These are phyloP conservation scores for Camellia japonica DNA, from an alignment of 148 eudicot genomes.

Conservation along the genomic window DNA sequence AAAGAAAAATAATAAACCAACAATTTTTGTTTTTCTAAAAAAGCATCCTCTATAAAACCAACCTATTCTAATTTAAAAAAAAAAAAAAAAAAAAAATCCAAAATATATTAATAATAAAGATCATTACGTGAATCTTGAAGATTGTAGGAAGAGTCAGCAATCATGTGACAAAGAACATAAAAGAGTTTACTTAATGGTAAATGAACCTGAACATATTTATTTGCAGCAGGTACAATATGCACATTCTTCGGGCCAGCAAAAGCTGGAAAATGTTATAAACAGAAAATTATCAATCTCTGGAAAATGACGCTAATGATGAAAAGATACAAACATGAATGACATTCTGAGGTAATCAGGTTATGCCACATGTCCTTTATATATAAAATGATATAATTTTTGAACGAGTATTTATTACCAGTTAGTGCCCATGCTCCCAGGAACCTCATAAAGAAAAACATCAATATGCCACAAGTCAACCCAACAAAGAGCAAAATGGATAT, in stretches of 20 bases:
- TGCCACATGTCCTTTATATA: too few species aligned
- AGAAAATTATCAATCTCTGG: constrained; percentile 8
- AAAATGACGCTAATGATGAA: background rate
- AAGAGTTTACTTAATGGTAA: background rate
- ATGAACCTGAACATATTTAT: constrained; percentile 71
- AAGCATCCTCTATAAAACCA: too few species aligned
- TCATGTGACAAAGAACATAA: background rate
- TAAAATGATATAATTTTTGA: too few species aligned
- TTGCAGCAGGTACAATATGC: constrained; percentile 67
- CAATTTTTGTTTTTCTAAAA: too few species aligned
- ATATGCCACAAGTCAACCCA: constrained; percentile 63
- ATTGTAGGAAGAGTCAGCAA: background rate
- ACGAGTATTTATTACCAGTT: constrained; percentile 46
- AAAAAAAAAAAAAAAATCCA: too few species aligned
- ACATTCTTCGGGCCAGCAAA: constrained; percentile 64
- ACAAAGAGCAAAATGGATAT: constrained; percentile 68
- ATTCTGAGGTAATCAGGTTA: too few species aligned
- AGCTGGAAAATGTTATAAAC: constrained; percentile 36
- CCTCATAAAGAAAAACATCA: constrained; percentile 68
- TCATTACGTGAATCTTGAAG: too few species aligned
- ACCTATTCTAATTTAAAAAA: too few species aligned
- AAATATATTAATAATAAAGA: background rate
- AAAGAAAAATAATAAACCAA: too few species aligned
- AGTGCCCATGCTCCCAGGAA: constrained; percentile 61
- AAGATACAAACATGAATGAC: background rate